A percentile compares a stretch with the other conserved stretches of the same genome.
phyloP scores from a whole-genome alignment of 352 stramenopile species.

The Blastocystis sp. region DNA sequence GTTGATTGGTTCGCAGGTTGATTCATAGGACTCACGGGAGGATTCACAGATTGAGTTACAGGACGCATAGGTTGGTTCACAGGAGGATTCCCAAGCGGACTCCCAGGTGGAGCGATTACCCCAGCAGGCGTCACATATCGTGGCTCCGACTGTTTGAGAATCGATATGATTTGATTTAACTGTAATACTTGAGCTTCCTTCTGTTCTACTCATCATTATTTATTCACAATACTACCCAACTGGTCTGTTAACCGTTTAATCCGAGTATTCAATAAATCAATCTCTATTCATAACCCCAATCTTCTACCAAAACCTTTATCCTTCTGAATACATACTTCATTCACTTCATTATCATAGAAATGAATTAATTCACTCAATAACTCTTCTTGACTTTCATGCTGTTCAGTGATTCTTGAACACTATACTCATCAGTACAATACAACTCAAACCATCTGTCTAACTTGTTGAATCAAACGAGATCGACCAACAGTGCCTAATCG shows the following conservation, averaged over 20 bases:
- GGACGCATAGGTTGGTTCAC: background rate
- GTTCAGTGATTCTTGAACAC: background rate
- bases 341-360: background rate
- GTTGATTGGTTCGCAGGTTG: background rate
- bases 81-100: background rate
- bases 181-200: conserved; percentile 47
- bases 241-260: background rate
- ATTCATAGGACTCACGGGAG: background rate
- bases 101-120: too few relatives aligned
- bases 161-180: background rate
- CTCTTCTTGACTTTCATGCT: background rate
- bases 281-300: background rate
- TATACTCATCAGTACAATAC: background rate
- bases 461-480: background rate
- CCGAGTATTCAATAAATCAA: background rate
- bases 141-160: conserved; percentile 18
- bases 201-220: background rate
- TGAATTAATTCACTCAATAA: background rate
- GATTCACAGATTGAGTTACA: background rate
- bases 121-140: background rate
- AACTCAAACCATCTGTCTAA: background rate
- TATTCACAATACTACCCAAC: conserved; percentile 8
- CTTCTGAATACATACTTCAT: background rate
- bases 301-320: background rate
- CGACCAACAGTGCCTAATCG: background rate